Conservation (phyloP, 495 filamentous ascomycete species). For the Aspergillus bertholletiae region DNA sequence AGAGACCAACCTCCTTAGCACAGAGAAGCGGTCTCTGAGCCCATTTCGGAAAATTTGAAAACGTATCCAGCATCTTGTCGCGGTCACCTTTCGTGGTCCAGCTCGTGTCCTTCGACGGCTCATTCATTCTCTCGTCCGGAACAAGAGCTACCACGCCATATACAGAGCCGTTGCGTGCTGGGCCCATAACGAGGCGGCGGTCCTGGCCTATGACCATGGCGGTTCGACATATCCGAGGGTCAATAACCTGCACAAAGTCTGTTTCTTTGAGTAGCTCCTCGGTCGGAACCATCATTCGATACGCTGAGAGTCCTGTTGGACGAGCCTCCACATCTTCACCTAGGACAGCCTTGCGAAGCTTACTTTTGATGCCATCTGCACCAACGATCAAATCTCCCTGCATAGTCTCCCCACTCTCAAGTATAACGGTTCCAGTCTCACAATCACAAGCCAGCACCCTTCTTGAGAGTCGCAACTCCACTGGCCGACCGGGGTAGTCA, state of each 20-base stretch:
- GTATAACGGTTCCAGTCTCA: slow-evolving; percentile 14
- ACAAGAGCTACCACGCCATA: slow-evolving; percentile 12
- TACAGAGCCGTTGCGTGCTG: slow-evolving; percentile 3
- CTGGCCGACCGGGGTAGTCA: slow-evolving; percentile 15
- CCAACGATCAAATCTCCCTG: slow-evolving; percentile 39
- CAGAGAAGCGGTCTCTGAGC: slow-evolving; percentile 22
- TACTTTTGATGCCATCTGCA: slow-evolving; percentile 43
- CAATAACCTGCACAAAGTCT: slow-evolving; percentile 1
- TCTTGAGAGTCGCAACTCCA: slow-evolving; percentile 8
- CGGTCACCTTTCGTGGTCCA: slow-evolving; percentile 23
- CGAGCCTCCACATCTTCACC: neutral
- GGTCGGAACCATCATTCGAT: slow-evolving; percentile 11
- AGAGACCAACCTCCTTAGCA: slow-evolving; percentile 4
- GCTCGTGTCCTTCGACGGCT: neutral
- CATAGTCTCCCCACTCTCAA: slow-evolving; percentile 21
- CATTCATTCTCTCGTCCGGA: slow-evolving; percentile 8
- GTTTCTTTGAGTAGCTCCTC: neutral
- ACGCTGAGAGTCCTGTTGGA: slow-evolving; percentile 8
- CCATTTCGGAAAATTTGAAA: slow-evolving; percentile 32
- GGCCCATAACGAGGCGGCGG: slow-evolving; percentile 10
- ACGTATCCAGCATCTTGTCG: slow-evolving; percentile 34
- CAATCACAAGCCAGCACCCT: slow-evolving; percentile 18
- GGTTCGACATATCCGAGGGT: slow-evolving; percentile 4
- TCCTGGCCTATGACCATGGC: slow-evolving; percentile 10
- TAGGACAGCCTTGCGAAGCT: neutral